These are phyloP conservation scores for Lachnellula arida DNA, from an alignment of 2,329 filamentous ascomycete genomes.

Conservation along the genomic window DNA sequence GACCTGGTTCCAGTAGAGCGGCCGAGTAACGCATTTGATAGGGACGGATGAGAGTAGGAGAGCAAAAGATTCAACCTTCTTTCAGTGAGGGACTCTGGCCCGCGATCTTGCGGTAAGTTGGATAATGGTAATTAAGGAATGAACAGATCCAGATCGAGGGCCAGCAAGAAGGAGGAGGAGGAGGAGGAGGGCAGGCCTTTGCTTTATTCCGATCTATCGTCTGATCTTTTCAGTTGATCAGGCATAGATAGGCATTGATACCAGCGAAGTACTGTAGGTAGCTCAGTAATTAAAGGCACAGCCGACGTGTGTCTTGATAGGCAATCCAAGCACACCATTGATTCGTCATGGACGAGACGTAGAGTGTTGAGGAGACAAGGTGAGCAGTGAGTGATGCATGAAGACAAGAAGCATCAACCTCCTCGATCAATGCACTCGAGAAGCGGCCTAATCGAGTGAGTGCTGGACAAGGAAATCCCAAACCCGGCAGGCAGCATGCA, in stretches of 20 bases:
- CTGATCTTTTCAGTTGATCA: conserved; percentile 22
- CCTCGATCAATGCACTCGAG: conserved; percentile 24
- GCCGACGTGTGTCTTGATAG: conserved; percentile 35
- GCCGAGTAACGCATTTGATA: conserved; percentile 28
- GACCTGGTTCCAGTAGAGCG: conserved; percentile 22
- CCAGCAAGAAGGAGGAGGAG: background rate
- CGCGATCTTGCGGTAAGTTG: conserved; percentile 20
- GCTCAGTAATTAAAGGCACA: conserved; percentile 28
- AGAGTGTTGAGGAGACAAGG: conserved; percentile 34
- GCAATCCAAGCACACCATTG: conserved; percentile 44
- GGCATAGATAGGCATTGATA: conserved; percentile 28
- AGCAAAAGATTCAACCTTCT: conserved; percentile 26
- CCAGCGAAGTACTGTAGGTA: conserved; percentile 10
- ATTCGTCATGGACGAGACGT: conserved; percentile 46
- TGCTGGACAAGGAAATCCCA: conserved; percentile 21
- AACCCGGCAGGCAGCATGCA: conserved; percentile 13
- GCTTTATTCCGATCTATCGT: conserved; percentile 31
- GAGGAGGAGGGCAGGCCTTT: conserved; percentile 24
- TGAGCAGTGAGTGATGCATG: conserved; percentile 24
- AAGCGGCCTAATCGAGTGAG: conserved; percentile 16
- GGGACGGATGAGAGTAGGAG: conserved; percentile 22
- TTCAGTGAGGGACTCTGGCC: conserved; percentile 26
- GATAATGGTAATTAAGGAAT: too few relatives aligned
- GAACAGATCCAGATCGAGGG: too few relatives aligned
- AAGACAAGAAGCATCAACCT: conserved; percentile 18